Conservation (phyloP, 2,329 filamentous ascomycete species). For the Trematosphaeria pertusa region DNA sequence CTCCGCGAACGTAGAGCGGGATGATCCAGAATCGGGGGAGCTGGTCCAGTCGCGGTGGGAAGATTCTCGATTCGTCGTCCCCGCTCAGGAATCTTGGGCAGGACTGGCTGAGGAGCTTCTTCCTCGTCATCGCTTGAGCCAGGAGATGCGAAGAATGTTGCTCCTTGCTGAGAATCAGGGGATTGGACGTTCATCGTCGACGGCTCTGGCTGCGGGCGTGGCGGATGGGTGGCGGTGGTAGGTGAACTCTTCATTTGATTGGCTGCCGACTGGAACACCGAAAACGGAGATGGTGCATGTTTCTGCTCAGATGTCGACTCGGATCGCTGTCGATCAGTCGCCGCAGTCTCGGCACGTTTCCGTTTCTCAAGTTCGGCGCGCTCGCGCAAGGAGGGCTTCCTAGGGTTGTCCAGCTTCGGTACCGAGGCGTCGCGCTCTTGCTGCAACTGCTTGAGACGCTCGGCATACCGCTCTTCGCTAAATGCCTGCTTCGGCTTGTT, state of each 20-base stretch:
- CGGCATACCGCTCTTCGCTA: slow-evolving; percentile 83
- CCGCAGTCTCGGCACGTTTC: slow-evolving; percentile 35
- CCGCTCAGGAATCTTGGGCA: slow-evolving; percentile 26
- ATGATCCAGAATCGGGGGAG: slow-evolving; percentile 45
- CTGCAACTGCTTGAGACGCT: slow-evolving; percentile 82
- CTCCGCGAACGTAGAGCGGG: slow-evolving; percentile 45
- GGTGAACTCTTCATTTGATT: slow-evolving; percentile 50
- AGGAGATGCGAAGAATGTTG: slow-evolving; percentile 41
- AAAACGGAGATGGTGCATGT: slow-evolving; percentile 48
- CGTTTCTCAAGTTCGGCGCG: slow-evolving; percentile 44
- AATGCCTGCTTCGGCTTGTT: slow-evolving; percentile 78
- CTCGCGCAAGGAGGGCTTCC: slow-evolving; percentile 26
- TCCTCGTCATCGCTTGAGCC: slow-evolving; percentile 44
- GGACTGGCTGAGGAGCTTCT: slow-evolving; percentile 20
- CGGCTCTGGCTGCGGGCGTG: slow-evolving; percentile 18
- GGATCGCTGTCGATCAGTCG: slow-evolving; percentile 32
- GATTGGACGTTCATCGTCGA: slow-evolving; percentile 18
- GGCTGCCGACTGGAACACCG: slow-evolving; percentile 55
- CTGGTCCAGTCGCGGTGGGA: slow-evolving; percentile 39
- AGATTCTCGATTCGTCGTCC: slow-evolving; percentile 42
- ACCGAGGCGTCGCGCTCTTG: slow-evolving; percentile 72
- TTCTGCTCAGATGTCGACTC: slow-evolving; percentile 38
- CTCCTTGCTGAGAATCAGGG: slow-evolving; percentile 21
- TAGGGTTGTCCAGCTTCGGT: slow-evolving; percentile 17
- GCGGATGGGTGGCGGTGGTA: slow-evolving; percentile 18